A percentile compares a stretch with the other conserved stretches of the same genome.
phyloP scores from a whole-genome alignment of 1,284 basidiomycete species.

The Anthracocystis panici-leucophaei region DNA sequence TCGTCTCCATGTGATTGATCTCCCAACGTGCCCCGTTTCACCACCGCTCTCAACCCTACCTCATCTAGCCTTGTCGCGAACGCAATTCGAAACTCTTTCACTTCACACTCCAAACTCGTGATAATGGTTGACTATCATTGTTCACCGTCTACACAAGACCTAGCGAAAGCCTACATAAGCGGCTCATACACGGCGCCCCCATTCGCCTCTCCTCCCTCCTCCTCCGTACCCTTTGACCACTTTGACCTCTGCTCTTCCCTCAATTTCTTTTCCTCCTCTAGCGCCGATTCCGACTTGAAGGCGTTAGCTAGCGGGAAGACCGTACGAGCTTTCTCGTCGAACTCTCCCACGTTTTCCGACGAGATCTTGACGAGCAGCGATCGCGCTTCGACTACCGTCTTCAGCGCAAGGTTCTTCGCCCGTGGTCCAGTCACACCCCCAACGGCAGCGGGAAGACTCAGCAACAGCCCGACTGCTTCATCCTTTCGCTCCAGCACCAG shows the following conservation, averaged over 20 bases:
- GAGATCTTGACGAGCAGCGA: constrained; percentile 21
- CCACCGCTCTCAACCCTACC: not conserved
- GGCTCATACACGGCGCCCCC: constrained; percentile 19
- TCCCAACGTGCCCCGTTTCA: constrained; percentile 10
- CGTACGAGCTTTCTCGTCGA: constrained; percentile 57
- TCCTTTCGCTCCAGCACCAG: constrained; percentile 16
- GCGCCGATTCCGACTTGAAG: constrained; percentile 67
- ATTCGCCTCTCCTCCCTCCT: not conserved
- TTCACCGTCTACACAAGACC: not conserved
- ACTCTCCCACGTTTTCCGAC: constrained; percentile 41
- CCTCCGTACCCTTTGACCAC: constrained; percentile 15
- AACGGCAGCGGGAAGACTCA: constrained; percentile 22
- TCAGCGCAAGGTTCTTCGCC: constrained; percentile 11
- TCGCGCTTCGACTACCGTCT: constrained; percentile 15
- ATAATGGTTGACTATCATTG: too few relatives aligned
- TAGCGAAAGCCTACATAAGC: constrained; percentile 8
- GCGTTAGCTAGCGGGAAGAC: constrained; percentile 70
- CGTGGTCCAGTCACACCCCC: not conserved
- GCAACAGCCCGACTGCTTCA: constrained; percentile 30
- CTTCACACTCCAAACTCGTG: too few relatives aligned
- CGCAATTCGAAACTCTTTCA: not conserved
- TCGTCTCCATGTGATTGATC: too few relatives aligned
- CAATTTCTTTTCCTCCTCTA: constrained; percentile 41
- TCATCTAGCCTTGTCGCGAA: not conserved
- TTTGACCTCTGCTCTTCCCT: constrained; percentile 11